A percentile compares a stretch with the other conserved stretches of the same genome.
These are phyloP conservation scores for Orychophragmus violaceus DNA, from an alignment of 345 rosid genomes.

Conservation along the genomic window DNA sequence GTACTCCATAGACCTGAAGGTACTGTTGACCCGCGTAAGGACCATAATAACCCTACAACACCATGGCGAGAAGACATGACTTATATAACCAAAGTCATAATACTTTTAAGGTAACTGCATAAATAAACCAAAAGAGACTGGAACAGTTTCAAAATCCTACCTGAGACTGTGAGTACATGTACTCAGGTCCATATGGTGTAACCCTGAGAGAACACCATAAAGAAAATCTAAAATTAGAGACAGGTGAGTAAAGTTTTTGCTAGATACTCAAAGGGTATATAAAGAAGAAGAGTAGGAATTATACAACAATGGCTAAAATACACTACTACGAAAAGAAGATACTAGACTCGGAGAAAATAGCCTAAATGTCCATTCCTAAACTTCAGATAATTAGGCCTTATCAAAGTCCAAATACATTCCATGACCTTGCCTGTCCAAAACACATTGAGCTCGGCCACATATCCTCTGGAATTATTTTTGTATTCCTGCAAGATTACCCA, in stretches of 20 bases:
- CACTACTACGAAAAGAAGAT: neutral
- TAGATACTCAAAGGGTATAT: neutral
- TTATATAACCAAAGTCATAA: neutral
- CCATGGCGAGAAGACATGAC: conserved; percentile 5
- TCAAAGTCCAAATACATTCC: conserved; percentile 24
- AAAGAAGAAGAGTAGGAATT: neutral
- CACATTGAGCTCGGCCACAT: conserved; percentile 51
- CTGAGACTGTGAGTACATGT: conserved; percentile 73
- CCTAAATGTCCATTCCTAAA: neutral
- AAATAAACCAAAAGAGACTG: conserved; percentile 9
- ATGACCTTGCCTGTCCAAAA: conserved; percentile 59
- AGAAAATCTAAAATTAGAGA: neutral
- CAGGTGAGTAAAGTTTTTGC: neutral
- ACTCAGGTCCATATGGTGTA: conserved; percentile 71
- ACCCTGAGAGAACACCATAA: conserved; percentile 46
- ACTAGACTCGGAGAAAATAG: neutral
- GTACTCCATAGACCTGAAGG: conserved; percentile 78
- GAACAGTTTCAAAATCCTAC: neutral
- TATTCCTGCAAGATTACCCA: conserved; percentile 74
- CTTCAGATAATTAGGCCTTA: neutral
- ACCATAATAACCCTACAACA: conserved; percentile 56
- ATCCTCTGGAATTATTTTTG: conserved; percentile 52
- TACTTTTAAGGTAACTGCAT: neutral
- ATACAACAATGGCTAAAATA: neutral
- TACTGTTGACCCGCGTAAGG: conserved; percentile 74